A percentile compares a stretch with the other conserved stretches of the same genome.
Conservation (phyloP, 1,139 yeast species). For the Wickerhamomyces sp. region DNA sequence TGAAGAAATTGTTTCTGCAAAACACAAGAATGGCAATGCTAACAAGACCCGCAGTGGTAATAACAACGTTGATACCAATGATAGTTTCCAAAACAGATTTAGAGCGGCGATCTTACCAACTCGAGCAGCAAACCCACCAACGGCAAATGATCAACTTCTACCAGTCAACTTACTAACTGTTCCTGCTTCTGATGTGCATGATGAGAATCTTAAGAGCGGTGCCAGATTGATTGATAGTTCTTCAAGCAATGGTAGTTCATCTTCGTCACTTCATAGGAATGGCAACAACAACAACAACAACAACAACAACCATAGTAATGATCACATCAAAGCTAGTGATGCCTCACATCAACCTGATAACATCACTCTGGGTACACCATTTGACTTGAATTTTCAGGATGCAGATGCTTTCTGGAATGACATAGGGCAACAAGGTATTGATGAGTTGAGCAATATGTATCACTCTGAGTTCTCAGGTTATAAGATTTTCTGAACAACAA, state of each 20-base stretch:
- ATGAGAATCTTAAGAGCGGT: not conserved
- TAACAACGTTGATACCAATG: conserved; percentile 1
- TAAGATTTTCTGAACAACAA: conserved; percentile 9
- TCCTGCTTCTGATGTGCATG: not conserved
- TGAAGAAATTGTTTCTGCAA: conserved; percentile 4
- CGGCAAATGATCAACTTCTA: not conserved
- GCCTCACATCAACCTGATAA: not conserved
- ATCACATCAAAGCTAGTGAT: not conserved
- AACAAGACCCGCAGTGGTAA: not conserved
- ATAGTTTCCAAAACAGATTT: not conserved
- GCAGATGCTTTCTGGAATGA: conserved; percentile 22
- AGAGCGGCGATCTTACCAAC: not conserved
- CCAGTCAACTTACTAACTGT: not conserved
- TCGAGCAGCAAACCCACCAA: conserved; percentile 1
- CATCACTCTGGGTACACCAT: conserved; percentile 12
- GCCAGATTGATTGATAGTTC: no score
- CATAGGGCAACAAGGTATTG: conserved; percentile 23
- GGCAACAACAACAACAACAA: not conserved
- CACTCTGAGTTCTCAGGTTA: conserved; percentile 24
- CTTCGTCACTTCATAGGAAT: no score
- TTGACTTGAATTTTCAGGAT: conserved; percentile 15
- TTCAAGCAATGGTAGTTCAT: no score
- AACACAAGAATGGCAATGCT: no score
- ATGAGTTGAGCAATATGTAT: conserved; percentile 23
- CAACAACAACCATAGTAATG: not conserved